Evolutionary conservation across 2,329 filamentous ascomycete species (phyloP), one percentile per base, ranked within the genome.

Genomic region (Intubia oerlemansii): DNA sequence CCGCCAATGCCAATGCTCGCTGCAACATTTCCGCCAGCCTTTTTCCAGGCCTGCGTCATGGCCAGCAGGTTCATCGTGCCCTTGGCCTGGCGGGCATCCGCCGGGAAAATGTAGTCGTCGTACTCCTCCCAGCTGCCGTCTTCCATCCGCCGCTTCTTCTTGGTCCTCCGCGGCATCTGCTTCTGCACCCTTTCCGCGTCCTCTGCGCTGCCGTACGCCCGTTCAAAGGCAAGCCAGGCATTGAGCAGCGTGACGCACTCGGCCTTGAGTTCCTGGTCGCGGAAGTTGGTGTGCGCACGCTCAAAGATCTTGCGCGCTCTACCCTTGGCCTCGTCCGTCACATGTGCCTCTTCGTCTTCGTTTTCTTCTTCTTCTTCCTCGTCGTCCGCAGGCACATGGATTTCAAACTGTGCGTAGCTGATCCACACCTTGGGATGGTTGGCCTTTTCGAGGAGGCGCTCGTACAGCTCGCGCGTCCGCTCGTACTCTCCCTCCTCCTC

Each of bases 391-490:
- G 82, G 81, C 0, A 92, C 72, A 47, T 88, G 85, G 56, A 95
- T 80, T 52, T 98, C 88, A 45, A 98, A 95, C 49, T 90, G 79
- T n/a, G 88, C 88, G 53, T 85, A 98, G 49, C 79, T 85, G 50
- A 88, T 91, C 88, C 88, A 98, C 34, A 98, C 88, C 59, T 95
- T 98, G 59, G 93, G 82, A 46, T 98, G 88, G 44, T 88, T 75
- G n/a, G 88, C 92, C 68, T 90, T 93, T 43, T 80, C 62, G 24
- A 98, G 63, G 10, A 98, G 62, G 7, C 85, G 69, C 55, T 95
- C 85, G 53, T 95, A 98, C 25, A 98, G 57, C 4, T 57, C 56
- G 27, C 88, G 65, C 5, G 82, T 81, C 27, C 72, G 62, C 30
- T 82, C 80, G 49, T 85, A 93, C 49, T 93, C 81, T 43, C 73